Conservation (phyloP, 345 rosid genomes). For the Brassica incana region DNA sequence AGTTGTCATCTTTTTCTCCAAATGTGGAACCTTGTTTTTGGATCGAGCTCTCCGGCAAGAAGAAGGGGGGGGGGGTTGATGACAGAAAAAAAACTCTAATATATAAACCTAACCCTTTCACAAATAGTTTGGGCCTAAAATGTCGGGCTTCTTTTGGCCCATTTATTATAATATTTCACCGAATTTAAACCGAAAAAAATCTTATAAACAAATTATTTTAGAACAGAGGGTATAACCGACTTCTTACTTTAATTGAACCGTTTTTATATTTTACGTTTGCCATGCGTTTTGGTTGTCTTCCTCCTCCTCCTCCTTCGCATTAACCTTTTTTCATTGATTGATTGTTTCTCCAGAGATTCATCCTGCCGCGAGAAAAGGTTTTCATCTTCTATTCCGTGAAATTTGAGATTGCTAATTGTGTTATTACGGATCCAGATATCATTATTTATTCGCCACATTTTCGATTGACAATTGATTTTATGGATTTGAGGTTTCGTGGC, state of each 20-base stretch:
- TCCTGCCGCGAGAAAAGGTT: not conserved
- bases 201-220: not conserved
- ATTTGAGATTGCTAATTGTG: not conserved
- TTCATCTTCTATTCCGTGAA: not conserved
- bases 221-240: not conserved
- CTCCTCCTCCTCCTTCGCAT: no score
- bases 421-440: not conserved
- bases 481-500: not conserved
- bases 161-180: not conserved
- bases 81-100: not conserved
- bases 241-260: constrained; percentile 4
- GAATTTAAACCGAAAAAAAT: not conserved
- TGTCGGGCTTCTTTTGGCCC: not conserved
- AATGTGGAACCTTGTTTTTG: not conserved
- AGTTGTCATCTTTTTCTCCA: constrained; percentile 17
- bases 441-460: not conserved
- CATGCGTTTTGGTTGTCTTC: no score
- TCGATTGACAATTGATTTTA: constrained; percentile 5
- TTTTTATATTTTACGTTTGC: not conserved
- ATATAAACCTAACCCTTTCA: constrained; percentile 19
- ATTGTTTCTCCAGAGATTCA: not conserved
- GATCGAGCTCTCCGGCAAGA: constrained; percentile 22
- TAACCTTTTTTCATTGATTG: no score
- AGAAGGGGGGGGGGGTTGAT: not conserved
- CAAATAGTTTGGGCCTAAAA: not conserved